These are phyloP conservation scores for Trichophyton rubrum DNA, from an alignment of 2,329 filamentous ascomycete genomes.

Conservation along the genomic window DNA sequence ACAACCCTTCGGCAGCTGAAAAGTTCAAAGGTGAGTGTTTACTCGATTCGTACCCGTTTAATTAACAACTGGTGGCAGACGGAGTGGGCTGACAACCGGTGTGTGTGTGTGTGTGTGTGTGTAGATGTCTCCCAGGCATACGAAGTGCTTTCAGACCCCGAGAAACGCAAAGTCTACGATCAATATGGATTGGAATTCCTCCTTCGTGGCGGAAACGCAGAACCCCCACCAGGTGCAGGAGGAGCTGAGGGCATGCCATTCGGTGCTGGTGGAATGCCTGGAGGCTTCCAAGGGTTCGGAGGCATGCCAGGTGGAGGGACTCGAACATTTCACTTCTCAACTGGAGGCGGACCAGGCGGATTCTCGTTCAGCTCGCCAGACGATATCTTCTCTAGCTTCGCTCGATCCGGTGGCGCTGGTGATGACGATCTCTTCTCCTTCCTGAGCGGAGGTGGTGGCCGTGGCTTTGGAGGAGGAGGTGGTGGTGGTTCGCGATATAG, in stretches of 20 bases:
- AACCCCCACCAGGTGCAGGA: conserved; percentile 44
- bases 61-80: background rate
- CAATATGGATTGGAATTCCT: conserved; percentile 90
- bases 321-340: conserved; percentile 37
- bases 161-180: conserved; percentile 93
- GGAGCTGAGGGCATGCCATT: conserved; percentile 23
- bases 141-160: conserved; percentile 92
- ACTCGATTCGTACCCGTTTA: background rate
- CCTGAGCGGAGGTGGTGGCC: conserved; percentile 36
- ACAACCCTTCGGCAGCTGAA: conserved; percentile 70
- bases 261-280: conserved; percentile 40
- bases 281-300: conserved; percentile 38
- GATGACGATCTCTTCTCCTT: conserved; percentile 46
- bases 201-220: conserved; percentile 62
- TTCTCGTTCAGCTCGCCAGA: conserved; percentile 77
- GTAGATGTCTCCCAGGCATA: conserved; percentile 87
- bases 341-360: conserved; percentile 43
- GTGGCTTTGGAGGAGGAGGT: conserved; percentile 34
- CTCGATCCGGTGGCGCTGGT: conserved; percentile 45
- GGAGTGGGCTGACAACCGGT: conserved; percentile 6
- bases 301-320: conserved; percentile 39
- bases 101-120: too few species aligned
- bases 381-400: conserved; percentile 73
- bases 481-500: conserved; percentile 13
- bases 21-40: conserved; percentile 66